Conservation (phyloP, 2,329 filamentous ascomycete genomes). For the Alternaria brassicicola region DNA sequence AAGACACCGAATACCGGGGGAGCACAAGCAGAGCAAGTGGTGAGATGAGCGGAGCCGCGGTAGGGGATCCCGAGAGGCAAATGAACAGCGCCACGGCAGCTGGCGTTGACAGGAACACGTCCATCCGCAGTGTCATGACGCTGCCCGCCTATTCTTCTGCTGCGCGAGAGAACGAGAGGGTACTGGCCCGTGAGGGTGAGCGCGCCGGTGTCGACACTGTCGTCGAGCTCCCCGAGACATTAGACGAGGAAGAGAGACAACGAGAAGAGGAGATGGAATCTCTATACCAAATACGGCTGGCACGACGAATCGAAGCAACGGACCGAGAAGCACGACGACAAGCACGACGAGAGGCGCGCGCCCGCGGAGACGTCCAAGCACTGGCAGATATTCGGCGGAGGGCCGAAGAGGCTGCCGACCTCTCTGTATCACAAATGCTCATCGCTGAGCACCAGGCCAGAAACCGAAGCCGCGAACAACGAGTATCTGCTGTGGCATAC, state of each 20-base stretch:
- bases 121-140: constrained; percentile 91
- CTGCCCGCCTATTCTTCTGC: constrained; percentile 81
- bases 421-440: constrained; percentile 52
- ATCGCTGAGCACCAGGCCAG: constrained; percentile 63
- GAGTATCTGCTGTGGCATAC: constrained; percentile 78
- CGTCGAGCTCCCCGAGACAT: constrained; percentile 80
- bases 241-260: constrained; percentile 76
- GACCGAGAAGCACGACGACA: constrained; percentile 79
- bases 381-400: constrained; percentile 66
- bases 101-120: constrained; percentile 79
- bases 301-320: constrained; percentile 74
- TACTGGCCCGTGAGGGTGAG: constrained; percentile 88
- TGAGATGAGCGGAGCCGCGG: constrained; percentile 39
- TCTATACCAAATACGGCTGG: constrained; percentile 84
- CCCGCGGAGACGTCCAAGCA: constrained; percentile 70
- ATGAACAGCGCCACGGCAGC: constrained; percentile 39
- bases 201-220: constrained; percentile 90
- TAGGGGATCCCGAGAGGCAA: constrained; percentile 35
- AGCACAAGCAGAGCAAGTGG: constrained; percentile 29
- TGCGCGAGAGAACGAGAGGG: constrained; percentile 75
- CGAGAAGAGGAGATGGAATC: constrained; percentile 92
- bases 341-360: constrained; percentile 72
- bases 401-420: constrained; percentile 51
- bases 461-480: constrained; percentile 65
- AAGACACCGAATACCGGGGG: constrained; percentile 40